These are phyloP conservation scores for Neoarthrinium moseri DNA, from an alignment of 2,329 filamentous ascomycete species.

Conservation along the genomic window DNA sequence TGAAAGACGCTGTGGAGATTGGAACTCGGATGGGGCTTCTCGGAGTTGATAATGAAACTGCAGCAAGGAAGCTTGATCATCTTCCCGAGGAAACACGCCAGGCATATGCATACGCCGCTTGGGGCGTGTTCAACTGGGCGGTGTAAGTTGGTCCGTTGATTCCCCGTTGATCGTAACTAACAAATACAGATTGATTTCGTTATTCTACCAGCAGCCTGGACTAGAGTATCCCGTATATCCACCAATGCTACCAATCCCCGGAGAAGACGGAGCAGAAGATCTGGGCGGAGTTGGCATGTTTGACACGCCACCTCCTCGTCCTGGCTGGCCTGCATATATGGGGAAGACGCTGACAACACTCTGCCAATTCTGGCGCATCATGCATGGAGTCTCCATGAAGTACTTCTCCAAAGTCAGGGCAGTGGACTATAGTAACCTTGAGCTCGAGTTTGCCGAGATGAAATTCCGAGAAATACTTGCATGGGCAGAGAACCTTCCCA, in stretches of 20 bases:
- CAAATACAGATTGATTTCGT: constrained; percentile 24
- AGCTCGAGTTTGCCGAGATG: constrained; percentile 29
- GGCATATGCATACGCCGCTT: constrained; percentile 24
- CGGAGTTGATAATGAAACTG: constrained; percentile 11
- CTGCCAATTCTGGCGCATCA: constrained; percentile 36
- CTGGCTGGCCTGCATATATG: constrained; percentile 10
- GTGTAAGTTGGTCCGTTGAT: constrained; percentile 26
- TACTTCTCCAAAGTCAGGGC: background rate
- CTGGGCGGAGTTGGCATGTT: background rate
- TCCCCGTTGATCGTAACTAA: constrained; percentile 4
- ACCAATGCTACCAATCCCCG: constrained; percentile 23
- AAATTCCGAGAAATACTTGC: constrained; percentile 39
- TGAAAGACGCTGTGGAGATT: constrained; percentile 26
- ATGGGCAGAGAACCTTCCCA: constrained; percentile 33
- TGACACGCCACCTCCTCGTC: too few species aligned
- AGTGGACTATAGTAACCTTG: constrained; percentile 12
- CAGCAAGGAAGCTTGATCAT: constrained; percentile 1
- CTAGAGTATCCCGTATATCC: constrained; percentile 18
- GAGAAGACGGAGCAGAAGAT: background rate
- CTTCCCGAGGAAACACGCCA: constrained; percentile 15
- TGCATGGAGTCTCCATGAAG: constrained; percentile 17
- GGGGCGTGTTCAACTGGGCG: constrained; percentile 37
- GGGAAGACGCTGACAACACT: constrained; percentile 28
- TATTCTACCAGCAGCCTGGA: constrained; percentile 32
- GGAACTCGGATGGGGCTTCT: constrained; percentile 30